Percentiles rank a stretch among this genome's conserved stretches.
Evolutionary conservation across 331 rosid species (phyloP).

Genomic region (Erythrophleum ivorense): DNA sequence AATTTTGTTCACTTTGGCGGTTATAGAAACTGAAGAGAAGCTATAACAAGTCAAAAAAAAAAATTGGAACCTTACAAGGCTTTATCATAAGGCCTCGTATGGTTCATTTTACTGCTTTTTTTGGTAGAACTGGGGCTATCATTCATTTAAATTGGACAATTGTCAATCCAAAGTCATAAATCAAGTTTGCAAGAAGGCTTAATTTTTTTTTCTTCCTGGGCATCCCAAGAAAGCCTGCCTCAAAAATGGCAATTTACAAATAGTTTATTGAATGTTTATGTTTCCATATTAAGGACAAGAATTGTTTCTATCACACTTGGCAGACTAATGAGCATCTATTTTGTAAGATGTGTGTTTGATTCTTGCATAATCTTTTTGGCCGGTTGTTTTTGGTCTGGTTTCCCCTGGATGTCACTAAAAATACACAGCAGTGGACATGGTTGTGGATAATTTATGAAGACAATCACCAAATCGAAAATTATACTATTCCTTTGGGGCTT

Average conservation of each 20-base stretch:
- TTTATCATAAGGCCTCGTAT: neutral
- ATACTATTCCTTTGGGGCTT: no score
- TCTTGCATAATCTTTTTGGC: constrained; percentile 6
- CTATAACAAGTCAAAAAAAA: neutral
- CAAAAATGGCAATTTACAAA: neutral
- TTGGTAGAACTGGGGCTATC: constrained; percentile 3
- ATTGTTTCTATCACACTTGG: constrained; percentile 6
- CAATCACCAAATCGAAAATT: constrained; percentile 13
- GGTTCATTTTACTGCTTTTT: neutral
- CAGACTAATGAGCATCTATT: constrained; percentile 10
- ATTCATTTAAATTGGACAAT: neutral
- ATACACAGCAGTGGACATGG: neutral
- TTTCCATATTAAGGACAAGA: neutral
- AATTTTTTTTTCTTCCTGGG: neutral
- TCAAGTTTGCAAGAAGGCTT: neutral
- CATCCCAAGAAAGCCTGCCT: constrained; percentile 8
- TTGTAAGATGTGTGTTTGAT: constrained; percentile 14
- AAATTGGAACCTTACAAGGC: neutral
- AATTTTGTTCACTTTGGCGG: neutral
- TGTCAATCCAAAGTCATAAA: neutral
- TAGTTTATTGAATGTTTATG: neutral
- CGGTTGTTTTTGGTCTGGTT: neutral
- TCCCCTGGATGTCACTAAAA: no score
- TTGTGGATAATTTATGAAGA: constrained; percentile 3
- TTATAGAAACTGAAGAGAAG: neutral